Conservation (phyloP, 805 yeast species). For the Starmerella asiatica region DNA sequence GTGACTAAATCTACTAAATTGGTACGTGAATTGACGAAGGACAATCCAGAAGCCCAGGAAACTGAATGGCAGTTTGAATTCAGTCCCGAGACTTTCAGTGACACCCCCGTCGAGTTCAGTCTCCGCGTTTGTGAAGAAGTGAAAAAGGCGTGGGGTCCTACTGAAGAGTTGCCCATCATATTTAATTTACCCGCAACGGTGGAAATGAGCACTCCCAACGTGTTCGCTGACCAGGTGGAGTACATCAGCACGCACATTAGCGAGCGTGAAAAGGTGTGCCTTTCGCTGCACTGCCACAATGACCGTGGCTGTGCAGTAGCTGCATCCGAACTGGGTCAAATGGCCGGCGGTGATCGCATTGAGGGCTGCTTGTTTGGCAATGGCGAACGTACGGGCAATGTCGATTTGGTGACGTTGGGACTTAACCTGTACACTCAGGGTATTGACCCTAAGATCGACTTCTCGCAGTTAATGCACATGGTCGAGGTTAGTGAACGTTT, state of each 20-base stretch:
- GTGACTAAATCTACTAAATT: conserved; percentile 52
- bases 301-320: conserved; percentile 87
- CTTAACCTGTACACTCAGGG: conserved; percentile 72
- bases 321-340: conserved; percentile 66
- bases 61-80: conserved; percentile 68
- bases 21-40: conserved; percentile 56
- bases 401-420: conserved; percentile 66
- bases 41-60: conserved; percentile 28
- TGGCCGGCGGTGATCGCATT: conserved; percentile 81
- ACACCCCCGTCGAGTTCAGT: conserved; percentile 51
- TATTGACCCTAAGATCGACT: conserved; percentile 54
- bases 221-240: conserved; percentile 76
- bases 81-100: conserved; percentile 70
- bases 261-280: conserved; percentile 56
- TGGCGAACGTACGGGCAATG: conserved; percentile 82
- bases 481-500: conserved; percentile 65
- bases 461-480: conserved; percentile 49
- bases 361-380: conserved; percentile 79
- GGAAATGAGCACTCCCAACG: conserved; percentile 67
- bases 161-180: conserved; percentile 51
- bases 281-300: conserved; percentile 71
- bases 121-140: conserved; percentile 62
- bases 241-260: conserved; percentile 47
- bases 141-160: conserved; percentile 59
- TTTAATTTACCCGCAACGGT: conserved; percentile 79